These are phyloP conservation scores for Sisymbrium irio DNA, from an alignment of 345 rosid species.

Conservation along the genomic window DNA sequence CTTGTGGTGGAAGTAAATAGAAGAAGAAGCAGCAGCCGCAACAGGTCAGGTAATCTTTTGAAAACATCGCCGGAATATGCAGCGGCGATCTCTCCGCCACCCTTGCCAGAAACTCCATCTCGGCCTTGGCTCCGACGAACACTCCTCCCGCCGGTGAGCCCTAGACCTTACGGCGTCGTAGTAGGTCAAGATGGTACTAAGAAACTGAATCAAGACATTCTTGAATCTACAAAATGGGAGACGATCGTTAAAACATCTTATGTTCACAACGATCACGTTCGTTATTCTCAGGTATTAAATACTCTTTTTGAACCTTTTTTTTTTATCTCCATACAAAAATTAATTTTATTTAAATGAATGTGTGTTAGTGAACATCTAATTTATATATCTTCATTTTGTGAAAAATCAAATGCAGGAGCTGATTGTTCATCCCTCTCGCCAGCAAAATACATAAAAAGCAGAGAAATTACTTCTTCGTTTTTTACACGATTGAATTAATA, in stretches of 20 bases:
- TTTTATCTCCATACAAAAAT: not conserved
- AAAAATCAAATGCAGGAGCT: slow-evolving; percentile 23
- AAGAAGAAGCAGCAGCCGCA: slow-evolving; percentile 13
- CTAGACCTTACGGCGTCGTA: slow-evolving; percentile 33
- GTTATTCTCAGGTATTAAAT: slow-evolving; percentile 77
- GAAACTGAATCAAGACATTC: slow-evolving; percentile 40
- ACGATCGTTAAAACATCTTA: slow-evolving; percentile 88
- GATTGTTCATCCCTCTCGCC: slow-evolving; percentile 25
- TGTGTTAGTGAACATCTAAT: not conserved
- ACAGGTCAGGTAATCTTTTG: slow-evolving; percentile 19
- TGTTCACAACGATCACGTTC: slow-evolving; percentile 69
- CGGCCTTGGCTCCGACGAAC: slow-evolving; percentile 85
- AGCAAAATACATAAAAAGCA: slow-evolving; percentile 20
- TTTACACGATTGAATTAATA: not conserved
- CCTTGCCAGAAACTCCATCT: slow-evolving; percentile 72
- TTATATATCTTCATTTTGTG: not conserved
- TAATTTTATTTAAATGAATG: no score
- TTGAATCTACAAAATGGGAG: slow-evolving; percentile 76
- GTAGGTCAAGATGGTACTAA: slow-evolving; percentile 27
- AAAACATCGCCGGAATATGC: slow-evolving; percentile 9
- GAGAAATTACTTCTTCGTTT: not conserved
- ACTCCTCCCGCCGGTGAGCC: slow-evolving; percentile 50
- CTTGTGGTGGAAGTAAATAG: slow-evolving; percentile 29
- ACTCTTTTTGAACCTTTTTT: not conserved
- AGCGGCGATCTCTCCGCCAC: slow-evolving; percentile 47